phyloP scores from a whole-genome alignment of 1,139 yeast species.

The Groenewaldozyma sp. region DNA sequence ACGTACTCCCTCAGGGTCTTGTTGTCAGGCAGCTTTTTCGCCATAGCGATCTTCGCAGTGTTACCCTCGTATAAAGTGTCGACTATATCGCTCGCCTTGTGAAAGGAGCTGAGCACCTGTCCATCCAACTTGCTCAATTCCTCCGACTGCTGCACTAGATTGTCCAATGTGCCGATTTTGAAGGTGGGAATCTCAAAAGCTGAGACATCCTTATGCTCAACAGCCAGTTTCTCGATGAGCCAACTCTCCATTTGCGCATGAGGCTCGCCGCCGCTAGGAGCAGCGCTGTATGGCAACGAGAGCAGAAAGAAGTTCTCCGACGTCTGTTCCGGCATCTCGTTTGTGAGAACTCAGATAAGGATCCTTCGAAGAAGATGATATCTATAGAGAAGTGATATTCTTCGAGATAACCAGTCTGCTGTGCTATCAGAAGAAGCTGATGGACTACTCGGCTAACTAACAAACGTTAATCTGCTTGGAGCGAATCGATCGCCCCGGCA shows the following conservation, averaged over 20 bases:
- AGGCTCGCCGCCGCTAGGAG: conserved; percentile 38
- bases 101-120: conserved; percentile 59
- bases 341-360: too few species aligned
- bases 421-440: too few species aligned
- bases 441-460: too few species aligned
- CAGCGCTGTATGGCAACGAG: conserved; percentile 41
- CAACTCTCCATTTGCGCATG: conserved; percentile 34
- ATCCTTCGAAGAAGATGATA: too few species aligned
- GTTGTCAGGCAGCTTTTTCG: conserved; percentile 43
- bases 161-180: conserved; percentile 91
- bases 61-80: conserved; percentile 41
- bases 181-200: conserved; percentile 69
- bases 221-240: conserved; percentile 23
- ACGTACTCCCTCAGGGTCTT: conserved; percentile 44
- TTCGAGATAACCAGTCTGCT: too few species aligned
- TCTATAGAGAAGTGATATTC: too few species aligned
- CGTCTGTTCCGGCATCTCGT: background rate
- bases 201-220: conserved; percentile 21
- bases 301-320: conserved; percentile 23
- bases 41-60: conserved; percentile 35
- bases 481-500: too few species aligned
- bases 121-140: conserved; percentile 74
- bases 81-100: conserved; percentile 70
- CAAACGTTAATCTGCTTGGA: too few species aligned
- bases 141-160: conserved; percentile 82